Evolutionary conservation across 2,329 filamentous ascomycete species (phyloP).

Genomic region (Mycogone perniciosa): DNA sequence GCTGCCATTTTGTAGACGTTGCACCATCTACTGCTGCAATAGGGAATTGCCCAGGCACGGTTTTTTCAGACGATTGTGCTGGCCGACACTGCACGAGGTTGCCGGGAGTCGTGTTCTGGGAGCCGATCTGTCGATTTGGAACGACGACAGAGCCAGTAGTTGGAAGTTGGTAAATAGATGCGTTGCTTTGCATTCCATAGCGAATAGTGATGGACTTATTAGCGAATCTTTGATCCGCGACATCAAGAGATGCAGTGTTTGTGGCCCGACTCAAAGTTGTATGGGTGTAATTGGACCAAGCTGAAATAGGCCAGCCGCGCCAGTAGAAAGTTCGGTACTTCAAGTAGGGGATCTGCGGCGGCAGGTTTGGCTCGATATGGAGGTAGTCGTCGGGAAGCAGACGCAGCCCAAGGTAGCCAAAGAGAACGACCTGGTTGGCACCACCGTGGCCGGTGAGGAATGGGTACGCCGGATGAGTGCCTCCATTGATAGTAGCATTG

Average conservation of each 20-base stretch:
- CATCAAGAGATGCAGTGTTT: slow-evolving; percentile 35
- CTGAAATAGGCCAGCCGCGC: slow-evolving; percentile 22
- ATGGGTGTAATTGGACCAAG: slow-evolving; percentile 21
- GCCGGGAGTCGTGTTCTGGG: slow-evolving; percentile 45
- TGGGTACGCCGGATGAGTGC: slow-evolving; percentile 52
- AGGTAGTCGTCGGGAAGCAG: slow-evolving; percentile 53
- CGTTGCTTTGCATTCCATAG: slow-evolving; percentile 38
- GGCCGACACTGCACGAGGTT: slow-evolving; percentile 62
- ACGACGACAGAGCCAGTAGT: slow-evolving; percentile 46
- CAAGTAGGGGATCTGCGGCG: slow-evolving; percentile 48
- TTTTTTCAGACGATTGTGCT: slow-evolving; percentile 39
- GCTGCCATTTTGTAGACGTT: slow-evolving; percentile 19
- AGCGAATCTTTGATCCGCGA: slow-evolving; percentile 48
- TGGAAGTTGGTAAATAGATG: slow-evolving; percentile 38
- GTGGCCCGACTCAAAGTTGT: slow-evolving; percentile 23
- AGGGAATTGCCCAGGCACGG: slow-evolving; percentile 62
- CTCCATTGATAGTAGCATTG: slow-evolving; percentile 50
- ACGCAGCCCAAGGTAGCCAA: slow-evolving; percentile 61
- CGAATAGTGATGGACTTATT: slow-evolving; percentile 52
- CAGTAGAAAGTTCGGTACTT: slow-evolving; percentile 23
- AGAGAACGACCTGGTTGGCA: slow-evolving; percentile 59
- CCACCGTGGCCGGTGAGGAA: slow-evolving; percentile 68
- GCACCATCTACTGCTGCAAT: slow-evolving; percentile 16
- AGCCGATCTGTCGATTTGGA: slow-evolving; percentile 51
- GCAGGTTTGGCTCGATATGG: slow-evolving; percentile 54